Evolutionary conservation across 139 green algal genomes (phyloP).

Genomic region (Haematococcus sp.): DNA sequence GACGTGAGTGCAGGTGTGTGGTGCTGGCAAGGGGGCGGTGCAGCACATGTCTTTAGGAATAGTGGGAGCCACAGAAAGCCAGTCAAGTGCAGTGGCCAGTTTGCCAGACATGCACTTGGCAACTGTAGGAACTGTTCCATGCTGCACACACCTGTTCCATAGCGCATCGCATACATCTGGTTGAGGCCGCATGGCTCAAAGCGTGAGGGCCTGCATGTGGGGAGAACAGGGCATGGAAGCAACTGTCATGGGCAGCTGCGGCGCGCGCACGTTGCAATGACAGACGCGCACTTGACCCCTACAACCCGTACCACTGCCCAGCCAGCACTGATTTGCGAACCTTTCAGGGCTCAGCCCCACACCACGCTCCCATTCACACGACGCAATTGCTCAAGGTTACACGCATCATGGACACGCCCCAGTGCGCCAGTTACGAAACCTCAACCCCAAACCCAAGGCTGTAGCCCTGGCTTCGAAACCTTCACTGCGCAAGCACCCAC

Average conservation of each 20-base stretch:
- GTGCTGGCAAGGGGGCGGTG: too few relatives aligned
- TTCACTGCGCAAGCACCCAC: slow-evolving; percentile 18
- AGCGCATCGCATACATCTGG: slow-evolving; percentile 12
- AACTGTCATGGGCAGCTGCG: slow-evolving; percentile 16
- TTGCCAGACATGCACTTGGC: too few relatives aligned
- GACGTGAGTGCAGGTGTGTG: too few relatives aligned
- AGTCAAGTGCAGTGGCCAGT: too few relatives aligned
- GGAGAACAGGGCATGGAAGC: slow-evolving; percentile 80
- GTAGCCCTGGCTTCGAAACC: background rate
- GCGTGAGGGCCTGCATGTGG: slow-evolving; percentile 79
- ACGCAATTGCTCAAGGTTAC: background rate
- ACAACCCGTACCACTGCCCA: too few relatives aligned
- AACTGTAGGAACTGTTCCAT: too few relatives aligned
- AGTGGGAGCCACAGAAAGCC: too few relatives aligned
- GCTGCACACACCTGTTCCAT: background rate
- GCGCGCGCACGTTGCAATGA: background rate
- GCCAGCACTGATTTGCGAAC: too few relatives aligned
- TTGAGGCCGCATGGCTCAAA: slow-evolving; percentile 83
- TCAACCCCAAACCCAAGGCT: background rate
- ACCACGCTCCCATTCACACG: background rate
- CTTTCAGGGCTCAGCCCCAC: too few relatives aligned
- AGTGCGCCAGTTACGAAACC: background rate
- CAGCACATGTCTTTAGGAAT: too few relatives aligned
- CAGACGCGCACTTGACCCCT: background rate
- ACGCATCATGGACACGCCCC: background rate